Conservation (phyloP, 768 basidiomycete species). For the Bullera alba region DNA sequence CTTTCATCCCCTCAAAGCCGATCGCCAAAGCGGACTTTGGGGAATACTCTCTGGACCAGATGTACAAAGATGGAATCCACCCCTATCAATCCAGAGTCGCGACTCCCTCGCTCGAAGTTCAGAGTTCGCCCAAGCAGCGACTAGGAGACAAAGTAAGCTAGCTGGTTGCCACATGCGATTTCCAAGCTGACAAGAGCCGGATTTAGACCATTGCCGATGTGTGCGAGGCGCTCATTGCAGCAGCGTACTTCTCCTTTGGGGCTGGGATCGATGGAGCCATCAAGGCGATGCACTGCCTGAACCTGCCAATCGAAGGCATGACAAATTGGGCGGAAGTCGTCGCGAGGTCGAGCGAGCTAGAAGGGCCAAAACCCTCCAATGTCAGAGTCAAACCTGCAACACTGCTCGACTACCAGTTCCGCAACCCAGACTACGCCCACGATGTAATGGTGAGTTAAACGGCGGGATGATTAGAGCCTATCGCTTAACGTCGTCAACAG, state of each 20-base stretch:
- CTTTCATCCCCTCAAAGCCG: too few relatives aligned
- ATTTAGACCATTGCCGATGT: conserved; percentile 35
- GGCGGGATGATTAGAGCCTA: background rate
- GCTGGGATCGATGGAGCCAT: conserved; percentile 7
- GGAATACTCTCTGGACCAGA: too few relatives aligned
- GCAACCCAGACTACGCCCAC: background rate
- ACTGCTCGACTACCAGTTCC: background rate
- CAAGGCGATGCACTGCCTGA: background rate
- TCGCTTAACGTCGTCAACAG: conserved; percentile 7
- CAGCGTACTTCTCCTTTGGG: conserved; percentile 16
- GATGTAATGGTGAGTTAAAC: background rate
- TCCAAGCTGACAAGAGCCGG: too few relatives aligned
- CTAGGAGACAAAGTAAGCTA: conserved; percentile 31
- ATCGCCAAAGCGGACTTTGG: too few relatives aligned
- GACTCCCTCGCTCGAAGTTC: background rate
- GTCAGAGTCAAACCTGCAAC: background rate
- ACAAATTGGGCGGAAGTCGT: background rate
- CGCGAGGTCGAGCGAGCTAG: background rate
- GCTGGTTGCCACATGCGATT: background rate
- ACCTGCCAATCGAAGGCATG: conserved; percentile 5
- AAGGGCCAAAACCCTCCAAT: background rate
- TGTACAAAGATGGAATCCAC: too few relatives aligned
- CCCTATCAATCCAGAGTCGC: background rate
- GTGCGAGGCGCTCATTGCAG: conserved; percentile 28
- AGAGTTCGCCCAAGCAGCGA: background rate